Conservation (phyloP, 2,329 filamentous ascomycete genomes). For the Exserohilum rostratum region DNA sequence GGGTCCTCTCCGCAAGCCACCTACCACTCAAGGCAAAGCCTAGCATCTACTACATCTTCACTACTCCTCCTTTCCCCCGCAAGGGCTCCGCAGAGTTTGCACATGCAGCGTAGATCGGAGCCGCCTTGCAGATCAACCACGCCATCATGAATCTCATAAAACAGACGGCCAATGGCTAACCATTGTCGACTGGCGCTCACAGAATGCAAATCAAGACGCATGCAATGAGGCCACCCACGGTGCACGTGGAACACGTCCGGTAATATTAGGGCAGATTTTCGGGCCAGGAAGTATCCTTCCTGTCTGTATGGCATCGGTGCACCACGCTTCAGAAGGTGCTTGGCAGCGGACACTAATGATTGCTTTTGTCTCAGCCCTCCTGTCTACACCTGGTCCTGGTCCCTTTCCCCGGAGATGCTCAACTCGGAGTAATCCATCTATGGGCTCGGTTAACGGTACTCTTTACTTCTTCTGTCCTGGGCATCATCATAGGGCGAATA, state of each 20-base stretch:
- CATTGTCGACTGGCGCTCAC: not conserved
- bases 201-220: not conserved
- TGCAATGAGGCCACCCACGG: not conserved
- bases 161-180: slow-evolving; percentile 3
- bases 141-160: slow-evolving; percentile 1
- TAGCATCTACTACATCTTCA: slow-evolving; percentile 6
- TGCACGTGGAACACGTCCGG: slow-evolving; percentile 1
- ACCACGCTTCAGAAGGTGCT: slow-evolving; percentile 6
- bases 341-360: slow-evolving; percentile 1
- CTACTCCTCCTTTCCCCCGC: slow-evolving; percentile 12
- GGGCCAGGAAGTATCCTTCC: slow-evolving; percentile 12
- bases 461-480: slow-evolving; percentile 6
- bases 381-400: not conserved
- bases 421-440: slow-evolving; percentile 1
- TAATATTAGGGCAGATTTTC: slow-evolving; percentile 6
- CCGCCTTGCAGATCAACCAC: slow-evolving; percentile 18
- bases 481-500: not conserved
- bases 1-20: slow-evolving; percentile 16
- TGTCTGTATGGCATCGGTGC: not conserved
- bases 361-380: not conserved
- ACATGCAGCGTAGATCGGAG: slow-evolving; percentile 20
- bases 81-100: slow-evolving; percentile 10
- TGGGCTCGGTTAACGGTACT: slow-evolving; percentile 2
- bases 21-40: slow-evolving; percentile 13
- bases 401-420: slow-evolving; percentile 1